Evolutionary conservation across 495 filamentous ascomycete genomes (phyloP).

Genomic region (Neurospora cerealis): DNA sequence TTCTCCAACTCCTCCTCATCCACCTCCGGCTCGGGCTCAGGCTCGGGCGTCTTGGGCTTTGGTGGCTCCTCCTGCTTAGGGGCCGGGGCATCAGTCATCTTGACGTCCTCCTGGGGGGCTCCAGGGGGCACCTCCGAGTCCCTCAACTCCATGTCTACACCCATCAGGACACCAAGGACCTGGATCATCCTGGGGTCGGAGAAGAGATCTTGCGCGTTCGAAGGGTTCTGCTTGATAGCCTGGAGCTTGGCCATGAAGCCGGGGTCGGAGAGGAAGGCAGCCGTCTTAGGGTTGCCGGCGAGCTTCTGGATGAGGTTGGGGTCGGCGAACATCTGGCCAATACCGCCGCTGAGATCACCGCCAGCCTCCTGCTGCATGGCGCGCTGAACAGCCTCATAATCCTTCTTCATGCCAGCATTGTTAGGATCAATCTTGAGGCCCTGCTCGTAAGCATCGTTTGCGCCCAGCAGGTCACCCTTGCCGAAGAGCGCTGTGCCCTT

Average conservation of each 20-base stretch:
- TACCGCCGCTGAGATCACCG: conserved; percentile 57
- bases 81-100: conserved; percentile 61
- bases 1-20: conserved; percentile 76
- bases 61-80: conserved; percentile 24
- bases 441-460: conserved; percentile 81
- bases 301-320: conserved; percentile 83
- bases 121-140: conserved; percentile 36
- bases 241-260: conserved; percentile 87
- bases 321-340: conserved; percentile 89
- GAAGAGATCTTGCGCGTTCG: conserved; percentile 67
- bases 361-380: conserved; percentile 76
- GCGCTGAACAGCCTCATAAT: conserved; percentile 68
- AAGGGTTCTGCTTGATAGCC: conserved; percentile 68
- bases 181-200: conserved; percentile 86
- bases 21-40: conserved; percentile 52
- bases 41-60: conserved; percentile 45
- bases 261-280: conserved; percentile 68
- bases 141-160: conserved; percentile 85
- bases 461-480: conserved; percentile 70
- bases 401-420: conserved; percentile 88
- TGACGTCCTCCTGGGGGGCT: conserved; percentile 57
- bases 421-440: conserved; percentile 82
- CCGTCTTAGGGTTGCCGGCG: conserved; percentile 87
- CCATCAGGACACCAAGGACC: conserved; percentile 87
- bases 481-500: conserved; percentile 90